Evolutionary conservation across 192 early-diverging fungal species (phyloP).

Genomic region (Allomyces macrogynus): DNA sequence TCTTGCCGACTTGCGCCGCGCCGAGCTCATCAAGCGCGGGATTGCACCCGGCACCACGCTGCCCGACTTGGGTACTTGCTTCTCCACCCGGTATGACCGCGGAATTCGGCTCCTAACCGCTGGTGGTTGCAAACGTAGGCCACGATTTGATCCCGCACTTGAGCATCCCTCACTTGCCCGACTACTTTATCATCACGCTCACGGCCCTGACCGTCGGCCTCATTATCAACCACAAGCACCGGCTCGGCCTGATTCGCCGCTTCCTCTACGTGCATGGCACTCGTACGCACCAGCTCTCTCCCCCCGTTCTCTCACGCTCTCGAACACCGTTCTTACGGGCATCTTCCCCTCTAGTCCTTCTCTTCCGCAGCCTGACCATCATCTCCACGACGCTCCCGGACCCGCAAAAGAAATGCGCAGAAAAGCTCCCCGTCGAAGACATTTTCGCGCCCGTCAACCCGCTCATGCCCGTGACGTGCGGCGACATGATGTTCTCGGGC

Average conservation of each 20-base stretch:
- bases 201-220: not conserved
- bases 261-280: not conserved
- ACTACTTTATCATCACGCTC: not conserved
- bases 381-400: not conserved
- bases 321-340: too few relatives aligned
- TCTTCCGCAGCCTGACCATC: not conserved
- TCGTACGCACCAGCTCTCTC: not conserved
- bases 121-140: not conserved
- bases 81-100: not conserved
- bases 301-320: not conserved
- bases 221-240: not conserved
- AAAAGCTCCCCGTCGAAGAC: not conserved
- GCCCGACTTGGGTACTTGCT: not conserved
- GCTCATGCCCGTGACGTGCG: conserved; percentile 36
- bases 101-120: not conserved
- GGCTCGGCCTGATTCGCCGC: not conserved
- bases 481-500: conserved; percentile 43
- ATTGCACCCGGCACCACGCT: not conserved
- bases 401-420: not conserved
- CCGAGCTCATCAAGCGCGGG: not conserved
- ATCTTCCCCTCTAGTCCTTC: not conserved
- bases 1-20: not conserved
- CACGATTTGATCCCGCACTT: not conserved
- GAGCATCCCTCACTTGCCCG: not conserved
- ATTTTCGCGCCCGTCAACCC: conserved; percentile 13